phyloP scores from a whole-genome alignment of 164 flowering plant species.

The Macadamia tetraphylla region DNA sequence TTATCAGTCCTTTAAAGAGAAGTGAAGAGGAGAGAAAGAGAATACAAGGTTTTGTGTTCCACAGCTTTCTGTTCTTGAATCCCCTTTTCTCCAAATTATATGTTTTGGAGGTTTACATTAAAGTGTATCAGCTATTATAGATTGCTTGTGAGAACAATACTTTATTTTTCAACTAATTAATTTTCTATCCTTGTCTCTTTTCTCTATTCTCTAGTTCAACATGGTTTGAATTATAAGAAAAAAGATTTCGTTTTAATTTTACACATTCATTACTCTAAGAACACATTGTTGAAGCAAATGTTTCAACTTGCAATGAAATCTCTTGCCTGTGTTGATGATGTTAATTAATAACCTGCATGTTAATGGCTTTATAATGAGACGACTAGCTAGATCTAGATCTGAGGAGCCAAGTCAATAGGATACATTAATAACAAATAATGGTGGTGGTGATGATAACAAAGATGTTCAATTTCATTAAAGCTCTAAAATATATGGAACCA shows the following conservation, averaged over 20 bases:
- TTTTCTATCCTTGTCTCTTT: not conserved
- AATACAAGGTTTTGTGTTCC: slow-evolving; percentile 17
- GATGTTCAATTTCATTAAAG: too few species aligned
- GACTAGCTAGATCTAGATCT: too few species aligned
- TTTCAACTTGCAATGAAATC: not conserved
- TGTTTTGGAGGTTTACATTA: slow-evolving; percentile 9
- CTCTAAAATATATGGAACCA: too few species aligned
- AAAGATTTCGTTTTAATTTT: too few species aligned
- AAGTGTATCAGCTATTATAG: slow-evolving; percentile 10
- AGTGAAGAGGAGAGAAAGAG: not conserved
- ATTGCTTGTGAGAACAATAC: slow-evolving; percentile 6
- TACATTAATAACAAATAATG: too few species aligned
- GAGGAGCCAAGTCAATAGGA: not conserved
- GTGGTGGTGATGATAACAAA: too few species aligned
- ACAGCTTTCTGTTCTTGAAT: slow-evolving; percentile 17
- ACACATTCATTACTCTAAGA: not conserved
- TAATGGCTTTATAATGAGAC: too few species aligned
- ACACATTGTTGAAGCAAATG: not conserved
- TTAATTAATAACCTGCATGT: not conserved
- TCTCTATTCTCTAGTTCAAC: not conserved
- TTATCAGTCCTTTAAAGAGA: slow-evolving; percentile 17
- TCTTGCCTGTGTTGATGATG: not conserved
- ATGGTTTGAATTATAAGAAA: not conserved
- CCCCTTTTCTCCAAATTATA: slow-evolving; percentile 7
- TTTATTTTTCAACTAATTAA: not conserved